A percentile compares a stretch with the other conserved stretches of the same genome.
These are phyloP conservation scores for Talaromyces sp. DNA, from an alignment of 2,329 filamentous ascomycete genomes.

Conservation along the genomic window DNA sequence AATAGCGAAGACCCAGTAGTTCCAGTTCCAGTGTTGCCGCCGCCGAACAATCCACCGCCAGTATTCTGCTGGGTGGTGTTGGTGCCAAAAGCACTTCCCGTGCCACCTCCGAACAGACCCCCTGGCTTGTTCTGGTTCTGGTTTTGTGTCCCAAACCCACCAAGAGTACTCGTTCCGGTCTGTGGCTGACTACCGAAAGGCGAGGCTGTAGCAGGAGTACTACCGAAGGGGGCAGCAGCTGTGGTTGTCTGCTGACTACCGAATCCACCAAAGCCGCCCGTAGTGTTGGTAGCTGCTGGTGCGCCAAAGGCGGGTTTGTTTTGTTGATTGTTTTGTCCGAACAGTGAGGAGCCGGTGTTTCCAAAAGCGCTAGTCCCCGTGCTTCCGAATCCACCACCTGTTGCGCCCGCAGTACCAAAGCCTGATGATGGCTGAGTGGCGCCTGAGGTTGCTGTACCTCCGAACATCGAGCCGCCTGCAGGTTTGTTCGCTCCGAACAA, in stretches of 20 bases:
- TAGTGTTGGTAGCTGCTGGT: constrained; percentile 30
- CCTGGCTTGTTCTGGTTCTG: constrained; percentile 39
- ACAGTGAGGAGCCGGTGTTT: constrained; percentile 40
- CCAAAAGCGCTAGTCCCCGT: constrained; percentile 33
- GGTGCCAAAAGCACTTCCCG: constrained; percentile 42
- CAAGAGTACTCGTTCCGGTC: constrained; percentile 29
- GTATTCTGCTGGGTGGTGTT: constrained; percentile 47
- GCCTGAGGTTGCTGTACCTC: constrained; percentile 30
- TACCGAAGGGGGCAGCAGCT: constrained; percentile 45
- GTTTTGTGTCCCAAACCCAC: constrained; percentile 44
- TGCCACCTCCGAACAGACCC: constrained; percentile 28
- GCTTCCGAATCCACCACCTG: constrained; percentile 21
- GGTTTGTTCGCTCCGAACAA: constrained; percentile 51
- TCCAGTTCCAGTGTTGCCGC: constrained; percentile 9
- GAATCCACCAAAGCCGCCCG: constrained; percentile 37
- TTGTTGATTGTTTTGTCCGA: constrained; percentile 43
- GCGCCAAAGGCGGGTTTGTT: constrained; percentile 42
- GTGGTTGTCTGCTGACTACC: constrained; percentile 40
- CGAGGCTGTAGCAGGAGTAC: constrained; percentile 43
- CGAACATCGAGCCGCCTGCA: constrained; percentile 40
- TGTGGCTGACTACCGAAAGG: constrained; percentile 49
- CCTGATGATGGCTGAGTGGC: constrained; percentile 40
- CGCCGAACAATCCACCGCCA: constrained; percentile 50
- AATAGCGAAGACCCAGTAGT: constrained; percentile 39
- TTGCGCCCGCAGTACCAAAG: constrained; percentile 32